A percentile compares a stretch with the other conserved stretches of the same genome.
phyloP scores from a whole-genome alignment of 768 basidiomycete species.

The Suillus ampliporus region DNA sequence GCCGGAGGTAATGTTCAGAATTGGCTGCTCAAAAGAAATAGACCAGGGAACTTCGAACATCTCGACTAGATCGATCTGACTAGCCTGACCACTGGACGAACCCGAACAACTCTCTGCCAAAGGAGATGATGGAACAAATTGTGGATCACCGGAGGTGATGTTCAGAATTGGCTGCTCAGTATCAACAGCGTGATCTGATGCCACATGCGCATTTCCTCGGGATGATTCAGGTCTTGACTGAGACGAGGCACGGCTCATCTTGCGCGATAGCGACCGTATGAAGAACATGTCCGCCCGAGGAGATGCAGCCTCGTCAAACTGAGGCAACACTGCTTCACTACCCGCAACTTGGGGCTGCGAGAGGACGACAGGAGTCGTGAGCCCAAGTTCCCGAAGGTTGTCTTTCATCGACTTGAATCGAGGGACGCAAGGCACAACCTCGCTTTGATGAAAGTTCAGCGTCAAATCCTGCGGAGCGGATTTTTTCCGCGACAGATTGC shows the following conservation, averaged over 20 bases:
- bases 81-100: too few relatives aligned
- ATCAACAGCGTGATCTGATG: not conserved
- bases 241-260: not conserved
- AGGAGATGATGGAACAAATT: not conserved
- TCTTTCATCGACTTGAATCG: constrained; percentile 11
- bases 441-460: too few relatives aligned
- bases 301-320: not conserved
- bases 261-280: not conserved
- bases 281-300: not conserved
- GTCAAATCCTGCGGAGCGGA: not conserved
- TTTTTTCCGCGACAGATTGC: not conserved
- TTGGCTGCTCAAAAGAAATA: too few relatives aligned
- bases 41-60: too few relatives aligned
- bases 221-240: not conserved
- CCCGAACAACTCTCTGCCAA: not conserved
- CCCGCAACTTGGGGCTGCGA: constrained; percentile 9
- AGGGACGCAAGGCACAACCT: not conserved
- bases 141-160: not conserved
- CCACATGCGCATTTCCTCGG: not conserved
- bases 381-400: constrained; percentile 9
- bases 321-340: not conserved
- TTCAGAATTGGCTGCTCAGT: not conserved
- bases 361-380: constrained; percentile 4
- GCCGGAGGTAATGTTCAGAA: not conserved
- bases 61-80: not conserved